phyloP scores from a whole-genome alignment of 1,139 yeast species.

The Meyerozyma smithsonii region DNA sequence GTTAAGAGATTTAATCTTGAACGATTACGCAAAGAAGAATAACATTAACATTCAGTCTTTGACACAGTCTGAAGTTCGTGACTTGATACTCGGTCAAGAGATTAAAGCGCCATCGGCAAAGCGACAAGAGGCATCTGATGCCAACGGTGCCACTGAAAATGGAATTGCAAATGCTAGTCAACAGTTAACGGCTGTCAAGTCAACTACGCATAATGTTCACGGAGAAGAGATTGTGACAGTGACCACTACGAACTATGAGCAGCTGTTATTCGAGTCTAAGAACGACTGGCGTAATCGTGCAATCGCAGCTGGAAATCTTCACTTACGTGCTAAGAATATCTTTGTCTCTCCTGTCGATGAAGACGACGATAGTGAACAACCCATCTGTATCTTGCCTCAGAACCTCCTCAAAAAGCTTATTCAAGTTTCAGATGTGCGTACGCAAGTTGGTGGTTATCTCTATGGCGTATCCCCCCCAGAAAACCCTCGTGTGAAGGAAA shows the following conservation, averaged over 20 bases:
- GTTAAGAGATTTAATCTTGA: conserved; percentile 79
- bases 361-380: conserved; percentile 40
- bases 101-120: conserved; percentile 84
- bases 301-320: conserved; percentile 68
- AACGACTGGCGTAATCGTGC: conserved; percentile 93
- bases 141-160: conserved; percentile 48
- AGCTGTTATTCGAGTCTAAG: conserved; percentile 73
- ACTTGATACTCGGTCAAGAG: conserved; percentile 91
- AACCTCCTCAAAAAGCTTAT: conserved; percentile 75
- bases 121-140: conserved; percentile 72
- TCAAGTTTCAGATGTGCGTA: conserved; percentile 73
- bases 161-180: conserved; percentile 31
- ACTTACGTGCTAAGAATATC: conserved; percentile 71
- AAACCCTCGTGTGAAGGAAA: conserved; percentile 70
- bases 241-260: conserved; percentile 87
- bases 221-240: conserved; percentile 96
- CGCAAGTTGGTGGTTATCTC: conserved; percentile 77
- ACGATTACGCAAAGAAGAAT: conserved; percentile 81
- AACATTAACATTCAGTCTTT: conserved; percentile 81
- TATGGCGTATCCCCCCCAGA: conserved; percentile 76
- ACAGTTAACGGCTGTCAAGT: conserved; percentile 71
- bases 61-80: conserved; percentile 91
- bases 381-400: conserved; percentile 71
- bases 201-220: conserved; percentile 84
- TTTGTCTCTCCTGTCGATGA: conserved; percentile 53